A percentile compares a stretch with the other conserved stretches of the same genome.
Conservation (phyloP, 176 grass and related monocot genomes). For the Chrysopogon serrulatus region DNA sequence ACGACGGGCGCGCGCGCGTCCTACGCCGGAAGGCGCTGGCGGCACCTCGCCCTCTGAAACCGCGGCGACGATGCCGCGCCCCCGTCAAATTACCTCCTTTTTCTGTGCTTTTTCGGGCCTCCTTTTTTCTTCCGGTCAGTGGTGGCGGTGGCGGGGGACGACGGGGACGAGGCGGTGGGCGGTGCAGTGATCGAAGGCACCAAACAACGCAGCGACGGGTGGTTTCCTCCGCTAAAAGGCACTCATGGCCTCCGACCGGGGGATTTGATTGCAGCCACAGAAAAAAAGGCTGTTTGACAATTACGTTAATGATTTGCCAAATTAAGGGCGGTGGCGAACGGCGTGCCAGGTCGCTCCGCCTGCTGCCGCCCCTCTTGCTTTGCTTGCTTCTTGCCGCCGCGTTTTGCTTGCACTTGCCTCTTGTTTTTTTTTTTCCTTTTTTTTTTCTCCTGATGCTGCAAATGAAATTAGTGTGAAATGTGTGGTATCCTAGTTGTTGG, state of each 20-base stretch:
- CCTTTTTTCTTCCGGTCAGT: not conserved
- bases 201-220: not conserved
- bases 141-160: not conserved
- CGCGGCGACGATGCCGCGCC: not conserved
- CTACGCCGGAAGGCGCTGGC: not conserved
- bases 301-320: slow-evolving; percentile 10
- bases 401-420: not conserved
- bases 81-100: too few species aligned
- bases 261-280: slow-evolving; percentile 23
- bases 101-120: too few species aligned
- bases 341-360: slow-evolving; percentile 5
- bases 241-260: not conserved
- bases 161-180: not conserved
- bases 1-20: not conserved
- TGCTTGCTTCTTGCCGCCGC: slow-evolving; percentile 11
- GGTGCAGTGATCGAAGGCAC: slow-evolving; percentile 2
- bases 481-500: not conserved
- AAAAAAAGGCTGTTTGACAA: not conserved
- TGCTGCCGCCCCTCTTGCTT: not conserved
- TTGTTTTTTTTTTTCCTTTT: not conserved
- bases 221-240: not conserved
- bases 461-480: not conserved
- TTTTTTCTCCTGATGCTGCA: not conserved
- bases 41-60: not conserved
- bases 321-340: slow-evolving; percentile 20